Evolutionary conservation across 2,329 filamentous ascomycete species (phyloP), one percentile per base, ranked within the genome.

Genomic region (Penicillium aurantiogriseum): DNA sequence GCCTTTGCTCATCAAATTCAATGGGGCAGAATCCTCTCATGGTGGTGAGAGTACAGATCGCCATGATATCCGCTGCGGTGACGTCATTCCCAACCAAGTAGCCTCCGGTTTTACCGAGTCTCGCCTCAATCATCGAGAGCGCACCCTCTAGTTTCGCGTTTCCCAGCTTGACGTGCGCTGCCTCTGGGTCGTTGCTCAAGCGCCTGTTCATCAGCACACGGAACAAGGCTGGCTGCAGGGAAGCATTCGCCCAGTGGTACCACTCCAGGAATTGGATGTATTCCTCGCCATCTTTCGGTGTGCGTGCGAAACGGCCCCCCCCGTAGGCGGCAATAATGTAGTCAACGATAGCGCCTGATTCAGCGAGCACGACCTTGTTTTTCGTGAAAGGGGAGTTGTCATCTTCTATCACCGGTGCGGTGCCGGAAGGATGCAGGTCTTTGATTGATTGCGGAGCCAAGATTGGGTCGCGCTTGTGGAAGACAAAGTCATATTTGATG

Each of bases 1-100:
- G 58, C 39, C 59, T 65, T 17, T 57, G 53, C 21, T 42, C 50
- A 54, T 67, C 63, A 25, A 46, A 63, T 3, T 62, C 60, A 17
- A 65, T 23, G 1, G 60, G 55, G 19, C 27, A 54, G 36, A 65
- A 65, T 2, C 64, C 63, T 13, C 64, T 53, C 62, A 67, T 67
- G 2, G 64, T 67, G 1, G 64, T 67, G 42, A 67, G 51, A 1
- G 58, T 63, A 38, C 59, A 61, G 29, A 65, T 39, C 3, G 46
- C 59, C 58, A 67, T 67, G 27, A 65, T 60, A 61, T 67, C 64
- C 5, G 64, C 64, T 2, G 63, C 62, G 2, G 61, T 67, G 17
- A 67, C 36, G 17, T 59, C 52, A 50, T 63, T 54, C 1, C 64
- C 64, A 19, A 59, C 64, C 17, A 67, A 52, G 45, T 63, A 67